Percentiles rank a stretch among this genome's conserved stretches.
Conservation (phyloP, 345 rosid species). For the Gossypium mustelinum region DNA sequence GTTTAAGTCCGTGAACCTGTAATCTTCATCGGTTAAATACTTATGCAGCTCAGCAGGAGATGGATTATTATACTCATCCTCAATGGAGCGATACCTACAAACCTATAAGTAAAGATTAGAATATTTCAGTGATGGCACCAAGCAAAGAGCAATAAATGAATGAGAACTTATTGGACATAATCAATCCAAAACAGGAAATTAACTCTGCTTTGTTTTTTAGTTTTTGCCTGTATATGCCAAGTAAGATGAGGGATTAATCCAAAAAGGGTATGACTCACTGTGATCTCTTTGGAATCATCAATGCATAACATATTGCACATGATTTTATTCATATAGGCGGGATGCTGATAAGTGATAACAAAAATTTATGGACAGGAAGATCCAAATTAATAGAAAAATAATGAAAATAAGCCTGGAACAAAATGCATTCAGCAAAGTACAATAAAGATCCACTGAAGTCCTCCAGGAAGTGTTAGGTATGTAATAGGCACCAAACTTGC, state of each 20-base stretch:
- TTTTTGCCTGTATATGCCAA: background rate
- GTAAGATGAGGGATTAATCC: background rate
- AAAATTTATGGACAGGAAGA: background rate
- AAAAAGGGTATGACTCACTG: background rate
- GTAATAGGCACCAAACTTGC: background rate
- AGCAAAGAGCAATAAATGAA: background rate
- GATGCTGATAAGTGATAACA: background rate
- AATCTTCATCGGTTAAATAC: slow-evolving; percentile 76
- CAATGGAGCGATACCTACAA: slow-evolving; percentile 66
- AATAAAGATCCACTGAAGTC: background rate
- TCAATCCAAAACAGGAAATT: background rate
- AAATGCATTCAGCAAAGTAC: background rate
- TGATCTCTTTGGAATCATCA: background rate
- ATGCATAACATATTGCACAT: background rate
- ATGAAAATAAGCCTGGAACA: background rate
- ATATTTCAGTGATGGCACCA: background rate
- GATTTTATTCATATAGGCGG: background rate
- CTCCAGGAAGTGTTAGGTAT: background rate
- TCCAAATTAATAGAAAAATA: background rate
- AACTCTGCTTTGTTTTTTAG: background rate
- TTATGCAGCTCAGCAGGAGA: slow-evolving; percentile 60
- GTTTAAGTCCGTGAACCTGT: slow-evolving; percentile 44
- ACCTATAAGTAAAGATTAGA: slow-evolving; percentile 44
- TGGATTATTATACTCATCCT: slow-evolving; percentile 84
- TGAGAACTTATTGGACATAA: background rate